Conservation (phyloP, 164 flowering plant species). For the Euptelea pleiosperma region DNA sequence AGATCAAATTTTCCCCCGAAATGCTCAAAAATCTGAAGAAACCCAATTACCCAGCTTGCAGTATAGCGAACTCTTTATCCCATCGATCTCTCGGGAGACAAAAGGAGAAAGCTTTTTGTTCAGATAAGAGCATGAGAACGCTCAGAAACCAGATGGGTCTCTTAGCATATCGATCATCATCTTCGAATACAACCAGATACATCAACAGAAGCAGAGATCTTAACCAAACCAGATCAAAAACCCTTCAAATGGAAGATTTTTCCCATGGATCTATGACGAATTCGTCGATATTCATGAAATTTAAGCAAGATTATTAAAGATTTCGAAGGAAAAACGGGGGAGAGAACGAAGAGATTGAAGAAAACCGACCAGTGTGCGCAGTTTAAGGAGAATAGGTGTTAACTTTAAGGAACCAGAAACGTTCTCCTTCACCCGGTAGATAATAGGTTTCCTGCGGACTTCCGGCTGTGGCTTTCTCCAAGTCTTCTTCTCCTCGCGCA, state of each 20-base stretch:
- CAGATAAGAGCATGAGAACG: constrained; percentile 37
- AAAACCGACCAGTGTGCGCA: too few species aligned
- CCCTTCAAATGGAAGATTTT: constrained; percentile 11
- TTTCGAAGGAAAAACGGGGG: too few species aligned
- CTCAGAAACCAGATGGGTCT: constrained; percentile 33
- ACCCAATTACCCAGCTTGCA: constrained; percentile 54
- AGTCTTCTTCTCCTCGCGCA: too few species aligned
- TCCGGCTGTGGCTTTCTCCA: too few species aligned
- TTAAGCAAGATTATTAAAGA: neutral
- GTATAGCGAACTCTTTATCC: constrained; percentile 69
- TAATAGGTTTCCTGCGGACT: too few species aligned
- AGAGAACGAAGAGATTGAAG: too few species aligned
- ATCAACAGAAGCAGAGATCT: constrained; percentile 29
- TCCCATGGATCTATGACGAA: constrained; percentile 15
- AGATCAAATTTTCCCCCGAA: neutral
- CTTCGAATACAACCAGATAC: constrained; percentile 36
- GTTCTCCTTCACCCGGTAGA: too few species aligned
- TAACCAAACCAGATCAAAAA: constrained; percentile 10
- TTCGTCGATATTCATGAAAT: constrained; percentile 10
- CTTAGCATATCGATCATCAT: constrained; percentile 43
- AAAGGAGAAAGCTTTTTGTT: constrained; percentile 34
- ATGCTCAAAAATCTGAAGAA: neutral
- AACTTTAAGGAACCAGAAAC: too few species aligned
- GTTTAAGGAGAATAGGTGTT: too few species aligned
- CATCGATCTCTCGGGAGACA: constrained; percentile 67